A percentile compares a stretch with the other conserved stretches of the same genome.
These are phyloP conservation scores for Ceratobasidium sp. DNA, from an alignment of 1,284 basidiomycete genomes.

Conservation along the genomic window DNA sequence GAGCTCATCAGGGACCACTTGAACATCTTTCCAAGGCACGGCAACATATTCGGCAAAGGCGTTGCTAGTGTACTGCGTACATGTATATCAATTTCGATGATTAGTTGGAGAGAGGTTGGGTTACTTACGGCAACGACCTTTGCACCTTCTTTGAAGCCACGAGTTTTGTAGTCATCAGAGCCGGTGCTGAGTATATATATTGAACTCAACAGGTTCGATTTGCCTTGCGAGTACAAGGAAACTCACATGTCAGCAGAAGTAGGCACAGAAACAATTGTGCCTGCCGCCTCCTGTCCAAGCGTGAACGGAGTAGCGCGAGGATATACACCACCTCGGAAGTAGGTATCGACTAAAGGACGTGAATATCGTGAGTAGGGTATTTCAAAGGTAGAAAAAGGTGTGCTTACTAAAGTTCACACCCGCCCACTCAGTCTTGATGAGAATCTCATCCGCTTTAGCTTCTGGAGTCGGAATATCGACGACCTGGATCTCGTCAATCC, in stretches of 20 bases:
- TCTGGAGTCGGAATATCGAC: constrained; percentile 68
- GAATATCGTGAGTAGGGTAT: background rate
- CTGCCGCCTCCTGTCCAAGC: constrained; percentile 83
- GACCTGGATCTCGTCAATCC: constrained; percentile 81
- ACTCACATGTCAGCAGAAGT: constrained; percentile 50
- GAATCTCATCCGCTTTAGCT: constrained; percentile 70
- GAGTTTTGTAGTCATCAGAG: constrained; percentile 43
- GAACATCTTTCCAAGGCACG: constrained; percentile 71
- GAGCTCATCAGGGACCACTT: constrained; percentile 68
- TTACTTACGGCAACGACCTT: constrained; percentile 63
- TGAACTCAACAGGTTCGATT: constrained; percentile 26
- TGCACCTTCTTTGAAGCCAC: constrained; percentile 50
- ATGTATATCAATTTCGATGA: constrained; percentile 41
- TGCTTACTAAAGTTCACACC: constrained; percentile 82
- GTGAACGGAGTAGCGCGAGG: constrained; percentile 65
- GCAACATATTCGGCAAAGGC: constrained; percentile 82
- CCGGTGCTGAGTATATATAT: constrained; percentile 2
- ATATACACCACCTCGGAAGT: constrained; percentile 62
- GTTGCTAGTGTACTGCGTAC: constrained; percentile 62
- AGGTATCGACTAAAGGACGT: constrained; percentile 69
- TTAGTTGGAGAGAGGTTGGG: background rate
- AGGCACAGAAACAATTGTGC: constrained; percentile 78
- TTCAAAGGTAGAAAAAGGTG: background rate
- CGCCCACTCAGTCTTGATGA: constrained; percentile 81
- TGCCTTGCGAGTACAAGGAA: background rate